Evolutionary conservation across 2,329 filamentous ascomycete species (phyloP).

Genomic region (Onygenales sp.): DNA sequence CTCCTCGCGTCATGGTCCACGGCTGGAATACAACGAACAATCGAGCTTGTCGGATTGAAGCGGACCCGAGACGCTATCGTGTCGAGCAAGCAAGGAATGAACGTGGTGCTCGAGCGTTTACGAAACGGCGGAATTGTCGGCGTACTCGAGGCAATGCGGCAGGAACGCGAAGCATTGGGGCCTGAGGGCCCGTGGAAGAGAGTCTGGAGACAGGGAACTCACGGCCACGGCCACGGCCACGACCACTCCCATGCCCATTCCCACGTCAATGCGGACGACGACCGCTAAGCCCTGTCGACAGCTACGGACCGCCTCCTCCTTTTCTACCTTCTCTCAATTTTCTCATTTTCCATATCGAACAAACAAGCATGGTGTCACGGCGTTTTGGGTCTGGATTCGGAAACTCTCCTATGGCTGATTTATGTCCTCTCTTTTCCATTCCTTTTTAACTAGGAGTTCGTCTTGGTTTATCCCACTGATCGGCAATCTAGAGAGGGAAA

Average conservation of each 20-base stretch:
- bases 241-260: not conserved
- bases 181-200: conserved; percentile 33
- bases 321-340: not conserved
- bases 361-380: conserved; percentile 3
- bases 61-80: conserved; percentile 51
- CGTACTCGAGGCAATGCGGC: conserved; percentile 62
- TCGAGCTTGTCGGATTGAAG: conserved; percentile 53
- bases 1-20: conserved; percentile 53
- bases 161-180: conserved; percentile 42
- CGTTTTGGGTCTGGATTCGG: not conserved
- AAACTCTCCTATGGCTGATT: conserved; percentile 1
- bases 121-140: conserved; percentile 56
- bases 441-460: not conserved
- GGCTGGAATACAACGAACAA: conserved; percentile 51
- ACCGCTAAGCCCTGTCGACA: not conserved
- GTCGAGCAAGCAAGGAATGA: conserved; percentile 58
- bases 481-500: too few relatives aligned
- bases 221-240: conserved; percentile 3
- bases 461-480: not conserved
- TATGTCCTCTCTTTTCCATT: not conserved
- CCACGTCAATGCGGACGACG: conserved; percentile 4
- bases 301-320: not conserved
- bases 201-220: conserved; percentile 29
- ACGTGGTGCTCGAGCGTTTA: conserved; percentile 54
- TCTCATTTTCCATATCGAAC: not conserved